phyloP scores from a whole-genome alignment of 495 filamentous ascomycete genomes.

The Aspergillus mulundensis region DNA sequence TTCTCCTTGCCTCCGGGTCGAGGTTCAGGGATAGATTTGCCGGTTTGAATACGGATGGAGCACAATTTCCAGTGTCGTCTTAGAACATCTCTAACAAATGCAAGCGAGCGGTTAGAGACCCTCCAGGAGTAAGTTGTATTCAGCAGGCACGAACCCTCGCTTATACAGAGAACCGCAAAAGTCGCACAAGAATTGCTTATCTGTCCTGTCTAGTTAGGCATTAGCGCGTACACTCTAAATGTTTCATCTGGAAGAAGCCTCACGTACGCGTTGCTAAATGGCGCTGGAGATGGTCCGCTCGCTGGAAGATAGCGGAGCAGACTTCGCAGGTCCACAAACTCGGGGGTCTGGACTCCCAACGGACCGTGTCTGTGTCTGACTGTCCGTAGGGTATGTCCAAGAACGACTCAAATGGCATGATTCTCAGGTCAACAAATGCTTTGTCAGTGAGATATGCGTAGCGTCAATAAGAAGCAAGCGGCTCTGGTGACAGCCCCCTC shows the following conservation, averaged over 20 bases:
- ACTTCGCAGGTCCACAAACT: slow-evolving; percentile 26
- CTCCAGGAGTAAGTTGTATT: background rate
- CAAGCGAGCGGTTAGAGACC: background rate
- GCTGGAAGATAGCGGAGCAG: slow-evolving; percentile 28
- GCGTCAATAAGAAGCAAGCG: background rate
- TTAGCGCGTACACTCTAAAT: background rate
- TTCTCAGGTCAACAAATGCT: background rate
- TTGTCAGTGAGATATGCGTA: background rate
- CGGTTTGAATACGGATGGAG: slow-evolving; percentile 20
- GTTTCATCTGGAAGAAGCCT: background rate
- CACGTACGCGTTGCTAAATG: slow-evolving; percentile 29
- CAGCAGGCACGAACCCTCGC: slow-evolving; percentile 26
- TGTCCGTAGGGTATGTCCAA: background rate
- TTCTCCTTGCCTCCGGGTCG: slow-evolving; percentile 30
- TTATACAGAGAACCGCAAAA: slow-evolving; percentile 32
- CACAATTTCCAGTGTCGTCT: slow-evolving; percentile 37
- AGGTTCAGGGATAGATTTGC: slow-evolving; percentile 25
- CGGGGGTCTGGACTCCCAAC: background rate
- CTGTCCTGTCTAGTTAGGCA: slow-evolving; percentile 19
- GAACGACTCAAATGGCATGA: background rate
- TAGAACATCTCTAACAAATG: slow-evolving; percentile 24
- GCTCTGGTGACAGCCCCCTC: too few species aligned
- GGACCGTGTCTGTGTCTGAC: background rate
- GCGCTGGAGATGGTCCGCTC: slow-evolving; percentile 32
- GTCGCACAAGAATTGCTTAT: slow-evolving; percentile 20